Percentiles rank a stretch among this genome's conserved stretches.
Evolutionary conservation across 106 monocot genomes (phyloP).

Genomic region (Narthecium ossifragum): DNA sequence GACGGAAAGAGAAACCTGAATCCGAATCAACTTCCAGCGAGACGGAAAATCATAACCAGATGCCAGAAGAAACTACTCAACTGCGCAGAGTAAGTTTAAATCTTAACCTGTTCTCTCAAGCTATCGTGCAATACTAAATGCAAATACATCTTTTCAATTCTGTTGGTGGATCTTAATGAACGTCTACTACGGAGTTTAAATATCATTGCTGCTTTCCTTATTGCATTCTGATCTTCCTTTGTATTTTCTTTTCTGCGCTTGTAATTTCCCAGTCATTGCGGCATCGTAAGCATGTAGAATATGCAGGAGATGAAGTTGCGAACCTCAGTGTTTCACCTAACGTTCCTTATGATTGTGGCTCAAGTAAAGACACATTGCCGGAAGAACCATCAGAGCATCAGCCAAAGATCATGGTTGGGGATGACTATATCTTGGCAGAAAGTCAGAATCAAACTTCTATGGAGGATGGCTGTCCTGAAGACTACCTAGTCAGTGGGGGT

Average conservation of each 20-base stretch:
- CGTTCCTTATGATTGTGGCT: too few species aligned
- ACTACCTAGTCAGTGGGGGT: conserved; percentile 45
- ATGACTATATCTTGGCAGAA: not conserved
- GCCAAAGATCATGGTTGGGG: not conserved
- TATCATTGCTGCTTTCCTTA: not conserved
- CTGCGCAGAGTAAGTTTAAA: conserved; percentile 49
- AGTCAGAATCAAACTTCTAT: not conserved
- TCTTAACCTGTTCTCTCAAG: not conserved
- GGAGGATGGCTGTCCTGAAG: conserved; percentile 8
- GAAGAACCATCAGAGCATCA: not conserved
- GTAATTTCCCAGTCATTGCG: conserved; percentile 42
- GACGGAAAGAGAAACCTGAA: conserved; percentile 4
- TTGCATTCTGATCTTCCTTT: not conserved
- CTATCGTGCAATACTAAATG: not conserved
- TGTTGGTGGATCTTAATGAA: too few species aligned
- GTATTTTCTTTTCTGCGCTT: not conserved
- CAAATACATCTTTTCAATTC: not conserved
- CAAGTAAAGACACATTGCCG: too few species aligned
- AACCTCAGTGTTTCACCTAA: too few species aligned
- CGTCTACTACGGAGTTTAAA: too few species aligned
- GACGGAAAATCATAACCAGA: not conserved
- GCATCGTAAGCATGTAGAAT: conserved; percentile 38
- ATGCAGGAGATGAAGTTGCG: conserved; percentile 27
- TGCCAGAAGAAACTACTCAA: conserved; percentile 8
- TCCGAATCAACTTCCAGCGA: conserved; percentile 24